A percentile compares a stretch with the other conserved stretches of the same genome.
phyloP scores from a whole-genome alignment of 2,329 filamentous ascomycete genomes.

The Colletotrichum musae region DNA sequence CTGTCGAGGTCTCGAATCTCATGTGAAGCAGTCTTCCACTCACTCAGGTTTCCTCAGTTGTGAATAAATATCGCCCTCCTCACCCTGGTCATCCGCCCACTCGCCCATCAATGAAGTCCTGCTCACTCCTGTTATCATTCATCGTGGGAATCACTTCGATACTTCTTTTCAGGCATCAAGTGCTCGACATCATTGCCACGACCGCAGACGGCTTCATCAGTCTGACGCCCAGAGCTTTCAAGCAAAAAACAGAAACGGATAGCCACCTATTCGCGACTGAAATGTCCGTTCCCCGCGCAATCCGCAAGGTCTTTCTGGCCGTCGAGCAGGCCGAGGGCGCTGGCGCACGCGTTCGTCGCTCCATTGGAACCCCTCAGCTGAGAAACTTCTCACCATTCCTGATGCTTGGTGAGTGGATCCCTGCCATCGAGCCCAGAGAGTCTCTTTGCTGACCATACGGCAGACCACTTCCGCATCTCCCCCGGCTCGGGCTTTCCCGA shows the following conservation, averaged over 20 bases:
- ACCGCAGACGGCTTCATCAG: constrained; percentile 39
- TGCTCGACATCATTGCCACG: constrained; percentile 43
- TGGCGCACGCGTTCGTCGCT: constrained; percentile 88
- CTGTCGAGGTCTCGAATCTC: constrained; percentile 11
- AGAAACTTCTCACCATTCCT: constrained; percentile 93
- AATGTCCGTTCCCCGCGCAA: constrained; percentile 80
- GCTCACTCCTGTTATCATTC: constrained; percentile 48
- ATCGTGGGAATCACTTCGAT: constrained; percentile 50
- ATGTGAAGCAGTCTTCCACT: background rate
- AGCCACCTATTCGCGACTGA: constrained; percentile 56
- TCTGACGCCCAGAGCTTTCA: constrained; percentile 3
- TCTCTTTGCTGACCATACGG: constrained; percentile 83
- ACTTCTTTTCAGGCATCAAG: constrained; percentile 45
- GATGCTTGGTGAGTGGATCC: constrained; percentile 98
- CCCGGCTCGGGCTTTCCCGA: constrained; percentile 92
- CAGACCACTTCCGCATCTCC: constrained; percentile 86
- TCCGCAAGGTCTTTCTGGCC: constrained; percentile 87
- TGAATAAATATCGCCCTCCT: background rate
- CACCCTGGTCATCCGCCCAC: background rate
- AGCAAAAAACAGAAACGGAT: constrained; percentile 27
- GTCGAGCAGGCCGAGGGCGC: constrained; percentile 90
- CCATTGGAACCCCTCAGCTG: constrained; percentile 86
- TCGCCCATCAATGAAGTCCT: constrained; percentile 48
- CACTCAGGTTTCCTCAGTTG: background rate
- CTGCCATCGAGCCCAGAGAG: constrained; percentile 85